These are phyloP conservation scores for Lachnellula willkommii DNA, from an alignment of 2,329 filamentous ascomycete species.

Conservation along the genomic window DNA sequence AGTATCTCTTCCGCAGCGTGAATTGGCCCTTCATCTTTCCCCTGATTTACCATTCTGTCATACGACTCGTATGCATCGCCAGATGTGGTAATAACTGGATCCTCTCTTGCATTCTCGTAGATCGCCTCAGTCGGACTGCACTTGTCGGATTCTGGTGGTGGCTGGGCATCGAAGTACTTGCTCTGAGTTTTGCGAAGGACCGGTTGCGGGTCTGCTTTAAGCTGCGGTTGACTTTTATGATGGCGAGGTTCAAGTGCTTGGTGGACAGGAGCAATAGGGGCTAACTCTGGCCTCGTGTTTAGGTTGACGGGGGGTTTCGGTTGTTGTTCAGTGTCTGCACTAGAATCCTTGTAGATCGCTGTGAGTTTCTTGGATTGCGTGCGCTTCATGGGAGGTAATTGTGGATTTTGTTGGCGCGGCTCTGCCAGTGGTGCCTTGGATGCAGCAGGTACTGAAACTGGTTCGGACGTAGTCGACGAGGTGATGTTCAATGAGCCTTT, in stretches of 20 bases:
- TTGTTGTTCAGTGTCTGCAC: constrained; percentile 27
- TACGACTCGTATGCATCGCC: constrained; percentile 20
- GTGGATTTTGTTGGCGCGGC: constrained; percentile 8
- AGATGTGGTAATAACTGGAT: background rate
- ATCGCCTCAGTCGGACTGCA: constrained; percentile 13
- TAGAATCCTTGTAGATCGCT: constrained; percentile 49
- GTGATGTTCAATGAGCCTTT: constrained; percentile 15
- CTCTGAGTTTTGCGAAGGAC: constrained; percentile 23
- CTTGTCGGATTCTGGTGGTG: constrained; percentile 1
- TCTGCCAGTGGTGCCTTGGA: constrained; percentile 32
- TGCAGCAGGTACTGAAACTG: constrained; percentile 10
- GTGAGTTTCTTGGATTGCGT: constrained; percentile 47
- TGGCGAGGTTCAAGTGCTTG: constrained; percentile 27
- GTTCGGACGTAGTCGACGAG: constrained; percentile 3
- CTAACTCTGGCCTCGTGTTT: constrained; percentile 26
- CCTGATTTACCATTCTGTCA: constrained; percentile 28
- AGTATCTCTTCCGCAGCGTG: background rate
- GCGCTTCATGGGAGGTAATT: constrained; percentile 39
- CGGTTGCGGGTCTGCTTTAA: constrained; percentile 21
- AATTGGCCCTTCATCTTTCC: constrained; percentile 6
- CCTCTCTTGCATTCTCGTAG: constrained; percentile 17
- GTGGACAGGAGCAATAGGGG: constrained; percentile 24
- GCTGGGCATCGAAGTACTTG: constrained; percentile 17
- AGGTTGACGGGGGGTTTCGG: constrained; percentile 16
- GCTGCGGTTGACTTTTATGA: constrained; percentile 27